Evolutionary conservation across 768 basidiomycete species (phyloP).

Genomic region (Phaffia australis): DNA sequence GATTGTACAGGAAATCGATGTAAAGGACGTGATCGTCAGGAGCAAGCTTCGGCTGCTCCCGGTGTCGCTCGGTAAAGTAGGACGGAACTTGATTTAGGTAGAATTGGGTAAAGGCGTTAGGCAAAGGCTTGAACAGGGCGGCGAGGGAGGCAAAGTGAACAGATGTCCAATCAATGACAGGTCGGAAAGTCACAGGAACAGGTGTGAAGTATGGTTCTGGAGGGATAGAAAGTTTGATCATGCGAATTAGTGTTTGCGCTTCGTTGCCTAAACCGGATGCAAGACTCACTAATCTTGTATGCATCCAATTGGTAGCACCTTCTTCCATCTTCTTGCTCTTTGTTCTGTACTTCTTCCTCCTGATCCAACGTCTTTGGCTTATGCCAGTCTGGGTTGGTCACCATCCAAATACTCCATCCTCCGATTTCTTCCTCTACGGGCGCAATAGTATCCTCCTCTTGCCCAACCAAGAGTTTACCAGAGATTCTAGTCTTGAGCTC

Average conservation of each 20-base stretch:
- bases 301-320: constrained; percentile 27
- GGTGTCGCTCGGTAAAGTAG: constrained; percentile 11
- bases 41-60: constrained; percentile 6
- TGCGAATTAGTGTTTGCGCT: not conserved
- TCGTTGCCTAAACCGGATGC: not conserved
- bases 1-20: constrained; percentile 28
- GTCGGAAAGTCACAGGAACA: constrained; percentile 25
- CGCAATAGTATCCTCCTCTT: constrained; percentile 18
- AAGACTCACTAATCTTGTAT: constrained; percentile 25
- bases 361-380: not conserved
- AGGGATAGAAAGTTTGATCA: not conserved
- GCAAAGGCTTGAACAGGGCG: constrained; percentile 23
- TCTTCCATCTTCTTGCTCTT: constrained; percentile 8
- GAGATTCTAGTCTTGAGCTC: constrained; percentile 27
- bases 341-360: constrained; percentile 10
- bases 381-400: constrained; percentile 24
- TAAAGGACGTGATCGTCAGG: constrained; percentile 28
- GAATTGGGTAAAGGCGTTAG: constrained; percentile 23
- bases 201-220: constrained; percentile 25
- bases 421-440: constrained; percentile 26
- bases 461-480: constrained; percentile 23
- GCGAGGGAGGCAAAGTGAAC: constrained; percentile 21
- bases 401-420: constrained; percentile 27
- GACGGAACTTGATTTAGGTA: constrained; percentile 22
- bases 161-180: constrained; percentile 15